phyloP scores from a whole-genome alignment of 805 yeast species.

The Peterozyma toletana region DNA sequence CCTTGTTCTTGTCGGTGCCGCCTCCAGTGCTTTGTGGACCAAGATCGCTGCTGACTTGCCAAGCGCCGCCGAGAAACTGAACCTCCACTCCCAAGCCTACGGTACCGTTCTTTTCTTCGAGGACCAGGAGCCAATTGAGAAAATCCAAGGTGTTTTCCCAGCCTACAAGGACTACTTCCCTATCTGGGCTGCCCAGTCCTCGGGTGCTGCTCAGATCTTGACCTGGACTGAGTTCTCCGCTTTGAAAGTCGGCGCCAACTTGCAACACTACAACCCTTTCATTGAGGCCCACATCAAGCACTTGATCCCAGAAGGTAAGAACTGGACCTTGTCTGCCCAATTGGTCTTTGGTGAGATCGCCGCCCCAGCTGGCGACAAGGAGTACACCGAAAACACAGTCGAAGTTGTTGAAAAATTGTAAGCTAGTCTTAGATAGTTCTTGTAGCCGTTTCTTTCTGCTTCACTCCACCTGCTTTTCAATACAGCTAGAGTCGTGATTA shows the following conservation, averaged over 20 bases:
- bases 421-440: too few species aligned
- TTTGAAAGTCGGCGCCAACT: slow-evolving; percentile 40
- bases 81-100: slow-evolving; percentile 29
- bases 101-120: slow-evolving; percentile 40
- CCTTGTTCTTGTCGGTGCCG: too few species aligned
- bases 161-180: slow-evolving; percentile 37
- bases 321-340: slow-evolving; percentile 40
- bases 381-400: slow-evolving; percentile 26
- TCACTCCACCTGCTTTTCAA: too few species aligned
- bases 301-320: slow-evolving; percentile 26
- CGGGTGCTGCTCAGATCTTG: slow-evolving; percentile 43
- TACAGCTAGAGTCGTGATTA: too few species aligned
- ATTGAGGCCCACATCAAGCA: slow-evolving; percentile 28
- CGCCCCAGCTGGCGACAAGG: slow-evolving; percentile 26
- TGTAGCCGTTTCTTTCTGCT: too few species aligned
- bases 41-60: too few species aligned
- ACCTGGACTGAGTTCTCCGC: slow-evolving; percentile 41
- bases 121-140: slow-evolving; percentile 30
- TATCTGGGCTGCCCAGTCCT: slow-evolving; percentile 37
- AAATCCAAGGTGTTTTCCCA: slow-evolving; percentile 35
- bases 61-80: not conserved
- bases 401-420: too few species aligned
- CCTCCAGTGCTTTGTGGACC: too few species aligned
- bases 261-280: slow-evolving; percentile 45
- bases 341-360: slow-evolving; percentile 41